Base-by-base conservation (phyloP, 805 yeast species). In the Lipomyces orientalis region DNA sequence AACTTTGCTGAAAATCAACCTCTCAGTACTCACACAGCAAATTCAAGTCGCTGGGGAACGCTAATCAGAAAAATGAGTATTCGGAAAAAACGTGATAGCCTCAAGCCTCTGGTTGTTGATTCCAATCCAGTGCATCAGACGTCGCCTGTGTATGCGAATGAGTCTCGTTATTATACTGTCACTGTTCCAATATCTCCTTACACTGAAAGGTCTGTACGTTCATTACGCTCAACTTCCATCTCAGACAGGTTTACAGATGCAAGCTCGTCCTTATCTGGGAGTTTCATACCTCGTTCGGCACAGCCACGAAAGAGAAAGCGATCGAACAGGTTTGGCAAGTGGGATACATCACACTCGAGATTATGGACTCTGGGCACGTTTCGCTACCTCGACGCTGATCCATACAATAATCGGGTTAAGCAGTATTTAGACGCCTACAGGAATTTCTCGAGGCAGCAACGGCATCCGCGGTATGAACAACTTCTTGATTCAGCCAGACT, bases 381-480 rank as follows among this genome's bases (percentile, higher is more conserved):
- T 35, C 43, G 34, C 29, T 56, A 56, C 22, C 59, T 37, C 19
- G 25, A 34, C 16, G 43, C 29, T 33, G 67, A 64, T 56, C 67
- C 67, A 9, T 60, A 64, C 54, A 25, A 22, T 37, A 54, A 54
- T 34, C 61, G 67, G 1, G 67, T 64, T 52, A 55, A 57, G 49
- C 67, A 64, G 46, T 33, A 60, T 7, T 56, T 64, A 16, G 67
- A 64, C 31, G 67, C 67, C 6, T 31, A 60, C 33, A 37, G 67
- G 22, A 19, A 60, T 43, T 58, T 54, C 9, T 19, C 33, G 5
- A 37, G 60, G 49, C 60, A 35, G 56, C 19, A 14, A 4, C 35
- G 46, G 35, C 58, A 60, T 33, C 66, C 66, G 19, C 31, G 66
- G 54, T 64, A 59, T 59, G 66, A 64, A 33, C 63, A 54, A 54